Base-by-base conservation (phyloP, 202 grass and related monocot genomes). In the Panicum hallii region DNA sequence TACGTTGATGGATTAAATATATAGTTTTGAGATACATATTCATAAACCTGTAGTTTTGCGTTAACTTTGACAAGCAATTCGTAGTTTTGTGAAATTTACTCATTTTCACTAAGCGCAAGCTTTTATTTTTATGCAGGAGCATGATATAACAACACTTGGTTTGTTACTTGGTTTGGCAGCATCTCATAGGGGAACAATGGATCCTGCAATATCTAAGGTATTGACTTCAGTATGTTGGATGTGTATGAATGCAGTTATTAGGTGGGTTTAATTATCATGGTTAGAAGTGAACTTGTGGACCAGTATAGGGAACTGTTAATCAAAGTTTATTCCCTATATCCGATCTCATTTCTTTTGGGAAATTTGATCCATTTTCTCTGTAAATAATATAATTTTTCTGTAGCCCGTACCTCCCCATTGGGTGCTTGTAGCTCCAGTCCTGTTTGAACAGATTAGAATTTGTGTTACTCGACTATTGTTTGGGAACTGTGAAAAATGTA, bases 181-280 rank as follows among this genome's bases (percentile, higher is more conserved):
- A 76, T 98, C 95, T 81, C 86, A 95, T 83, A 92, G 95, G 81
- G 95, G 95, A 82, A 98, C 91, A 54, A 93, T 98, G 91, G 78
- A 98, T 78, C 91, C 91, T 78, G 89, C 91, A 90, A 87, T 98
- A 87, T 98, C 95, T 9, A 98, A 90, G 93, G 95, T 95, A 86
- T 47, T 53, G 72, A 67, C 54, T n/a, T n/a, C 26, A 82, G 26
- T 77, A 72, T 79, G 38, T 89, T 89, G 45, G 36, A 66, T 79
- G 38, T 71, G 30, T 79, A 77, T 28, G 8, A 77, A 41, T 64
- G 82, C 9, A 15, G 26, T 52, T 71, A 64, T 67, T 44, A 10
- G 11, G 13, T 43, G 64, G 26, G 40, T 62, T 83, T 49, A 52
- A 8, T 45, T 42, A 68, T 20, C 10, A 9, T 74, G 15, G 45